These are phyloP conservation scores for Exophiala bonariae DNA, from an alignment of 2,329 filamentous ascomycete species.

Conservation along the genomic window DNA sequence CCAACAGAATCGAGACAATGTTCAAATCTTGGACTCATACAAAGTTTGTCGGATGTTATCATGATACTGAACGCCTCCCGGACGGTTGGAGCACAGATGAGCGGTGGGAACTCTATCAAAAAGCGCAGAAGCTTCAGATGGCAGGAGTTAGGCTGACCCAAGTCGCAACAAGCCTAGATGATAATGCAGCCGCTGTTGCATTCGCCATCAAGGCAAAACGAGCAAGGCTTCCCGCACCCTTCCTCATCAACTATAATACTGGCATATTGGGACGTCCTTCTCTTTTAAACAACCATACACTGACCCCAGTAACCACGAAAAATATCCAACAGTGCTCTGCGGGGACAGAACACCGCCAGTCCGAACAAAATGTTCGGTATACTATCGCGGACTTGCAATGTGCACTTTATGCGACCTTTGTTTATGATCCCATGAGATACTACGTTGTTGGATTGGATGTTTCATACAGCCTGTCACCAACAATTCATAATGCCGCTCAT, in stretches of 20 bases:
- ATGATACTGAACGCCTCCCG: neutral
- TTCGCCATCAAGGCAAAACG: neutral
- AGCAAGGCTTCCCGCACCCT: neutral
- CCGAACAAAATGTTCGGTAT: no score
- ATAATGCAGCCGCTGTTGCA: neutral
- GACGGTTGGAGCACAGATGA: neutral
- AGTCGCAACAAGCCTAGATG: neutral
- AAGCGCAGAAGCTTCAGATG: neutral
- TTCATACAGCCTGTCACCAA: constrained; percentile 42
- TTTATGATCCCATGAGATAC: constrained; percentile 38
- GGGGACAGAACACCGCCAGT: constrained; percentile 32
- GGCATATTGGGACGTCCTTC: constrained; percentile 41
- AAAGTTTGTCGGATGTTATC: neutral
- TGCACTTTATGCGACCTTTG: constrained; percentile 40
- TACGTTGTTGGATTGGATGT: constrained; percentile 42
- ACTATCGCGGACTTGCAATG: constrained; percentile 33
- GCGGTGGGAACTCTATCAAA: neutral
- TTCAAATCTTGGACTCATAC: neutral
- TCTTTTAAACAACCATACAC: constrained; percentile 40
- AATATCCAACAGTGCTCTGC: neutral
- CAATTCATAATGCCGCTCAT: constrained; percentile 42
- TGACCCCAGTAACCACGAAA: constrained; percentile 36
- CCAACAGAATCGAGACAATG: neutral
- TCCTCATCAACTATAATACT: constrained; percentile 38
- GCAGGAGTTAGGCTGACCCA: neutral